phyloP scores from a whole-genome alignment of 2,329 filamentous ascomycete species.

The Pseudogymnoascus sp. region DNA sequence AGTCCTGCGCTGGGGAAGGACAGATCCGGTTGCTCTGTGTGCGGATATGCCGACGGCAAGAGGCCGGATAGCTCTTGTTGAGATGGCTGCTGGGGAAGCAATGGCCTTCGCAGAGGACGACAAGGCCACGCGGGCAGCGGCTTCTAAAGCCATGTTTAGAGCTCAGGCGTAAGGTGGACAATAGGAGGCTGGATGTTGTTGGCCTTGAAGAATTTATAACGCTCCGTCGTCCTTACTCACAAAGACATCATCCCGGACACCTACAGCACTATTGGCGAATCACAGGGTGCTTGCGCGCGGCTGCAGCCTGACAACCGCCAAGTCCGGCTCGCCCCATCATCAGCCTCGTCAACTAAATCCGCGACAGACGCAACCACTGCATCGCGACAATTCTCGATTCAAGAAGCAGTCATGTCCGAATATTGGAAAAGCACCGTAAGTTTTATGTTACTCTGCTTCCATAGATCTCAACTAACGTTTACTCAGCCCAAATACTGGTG shows the following conservation, averaged over 20 bases:
- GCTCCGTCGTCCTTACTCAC: background rate
- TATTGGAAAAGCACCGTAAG: slow-evolving; percentile 91
- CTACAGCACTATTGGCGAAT: background rate
- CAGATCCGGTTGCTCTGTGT: slow-evolving; percentile 2
- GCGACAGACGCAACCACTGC: background rate
- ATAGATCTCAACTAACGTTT: slow-evolving; percentile 16
- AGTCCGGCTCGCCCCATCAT: background rate
- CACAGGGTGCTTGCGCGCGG: slow-evolving; percentile 6
- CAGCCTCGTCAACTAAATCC: slow-evolving; percentile 5
- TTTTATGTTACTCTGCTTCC: slow-evolving; percentile 10
- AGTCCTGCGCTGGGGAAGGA: slow-evolving; percentile 21
- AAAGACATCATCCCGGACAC: slow-evolving; percentile 6
- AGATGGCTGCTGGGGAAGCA: slow-evolving; percentile 14
- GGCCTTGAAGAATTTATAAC: background rate
- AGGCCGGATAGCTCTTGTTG: slow-evolving; percentile 16
- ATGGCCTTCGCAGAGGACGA: slow-evolving; percentile 18
- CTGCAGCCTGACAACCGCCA: slow-evolving; percentile 3
- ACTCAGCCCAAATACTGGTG: slow-evolving; percentile 83
- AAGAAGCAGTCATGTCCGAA: slow-evolving; percentile 66
- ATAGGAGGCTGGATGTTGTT: slow-evolving; percentile 8
- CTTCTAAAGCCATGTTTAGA: slow-evolving; percentile 9
- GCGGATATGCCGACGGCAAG: slow-evolving; percentile 18
- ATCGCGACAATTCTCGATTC: background rate
- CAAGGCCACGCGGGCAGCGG: slow-evolving; percentile 20
- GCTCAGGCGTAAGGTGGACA: background rate